Base-by-base conservation (phyloP, 2,329 filamentous ascomycete species). In the Paecilomyces formosus region DNA sequence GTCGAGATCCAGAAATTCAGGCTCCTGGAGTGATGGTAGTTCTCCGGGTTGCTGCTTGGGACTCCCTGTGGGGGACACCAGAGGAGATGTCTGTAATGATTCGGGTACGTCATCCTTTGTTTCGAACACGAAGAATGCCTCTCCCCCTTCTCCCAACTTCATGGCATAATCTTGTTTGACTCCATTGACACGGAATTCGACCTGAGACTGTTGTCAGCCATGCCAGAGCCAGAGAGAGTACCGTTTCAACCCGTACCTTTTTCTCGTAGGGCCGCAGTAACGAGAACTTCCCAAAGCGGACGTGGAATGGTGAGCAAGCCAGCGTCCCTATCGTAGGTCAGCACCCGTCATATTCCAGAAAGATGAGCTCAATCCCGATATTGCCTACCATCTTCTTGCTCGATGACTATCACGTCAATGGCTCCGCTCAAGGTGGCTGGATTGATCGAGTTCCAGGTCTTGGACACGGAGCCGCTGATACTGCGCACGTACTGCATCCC, bases 381-480 rank as follows among this genome's bases (percentile, higher is more conserved):
- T n/a, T n/a, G 61, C 72, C 79, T 81, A 78, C 90, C 94, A 82
- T 99, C 94, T 72, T 93, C 90, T 66, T 95, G 92, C 76, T 99
- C 92, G 60, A 99, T 92, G 57, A 99, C 93, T 66, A 99, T 96
- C 66, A 97, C 93, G 82, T 99, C 94, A 78, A 99, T 97, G 70
- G 94, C 94, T 70, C 94, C 94, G 78, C 91, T 96, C 58, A 99
- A 85, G 12, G 94, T 99, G 52, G 94, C 92, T 55, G 94, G 94
- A 76, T 99, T 99, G 82, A 99, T 96, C 26, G 92, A 97, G 77
- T 99, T 99, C 94, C 94, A 99, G 75, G 94, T 93, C 79, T 94
- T 97, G 67, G 92, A 96, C 68, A 99, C 93, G 56, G 92, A 95
- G 73, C 92, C 92, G 76, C 91, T 94, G 68, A 97, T 85, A 71